Evolutionary conservation across 495 filamentous ascomycete genomes (phyloP), one percentile per base, ranked within the genome.

Genomic region (Bathelium albidoporum): DNA sequence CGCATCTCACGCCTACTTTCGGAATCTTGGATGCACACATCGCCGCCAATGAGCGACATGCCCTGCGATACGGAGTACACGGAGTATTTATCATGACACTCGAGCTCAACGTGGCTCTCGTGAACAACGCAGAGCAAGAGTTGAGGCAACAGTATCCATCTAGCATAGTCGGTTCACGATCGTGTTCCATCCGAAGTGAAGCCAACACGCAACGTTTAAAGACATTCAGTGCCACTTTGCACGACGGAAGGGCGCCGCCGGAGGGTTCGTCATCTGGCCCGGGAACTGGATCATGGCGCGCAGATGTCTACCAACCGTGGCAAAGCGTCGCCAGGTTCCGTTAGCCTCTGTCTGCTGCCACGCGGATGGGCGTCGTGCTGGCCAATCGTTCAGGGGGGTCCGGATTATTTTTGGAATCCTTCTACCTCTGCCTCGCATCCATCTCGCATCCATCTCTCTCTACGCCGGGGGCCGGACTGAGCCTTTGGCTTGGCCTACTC

Each of bases 361-460:
- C 18, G 20, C 43, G 12, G 22, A 39, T 39, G 5, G 14, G 14
- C 14, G 5, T n/a, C 14, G 34, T 14, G 14, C 14, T 14, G 34
- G 5, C 34, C 34, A 39, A 39, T 39, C 20, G 49, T 24, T 11
- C 20, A 29, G 26, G 49, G 49, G 0, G 49, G 22, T 11, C n/a
- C n/a, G 24, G 20, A 55, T 55, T 55, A 55, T 55, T 55, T 55
- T 55, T 55, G 49, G 49, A 26, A 55, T 55, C 49, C 49, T 29
- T 55, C 18, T n/a, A n/a, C 12, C 12, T 49, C 24, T 55, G 49
- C 22, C 49, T 55, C 49, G 24, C 49, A 49, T 20, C 14, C 44
- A 49, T 20, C 49, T 55, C 49, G 24, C 49, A 49, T 20, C 14
- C 44, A 49, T 20, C 44, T 12, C 49, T 55, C 22, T 55, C 16